Conservation (phyloP, 768 basidiomycete genomes). For the Termitomyces sp. region DNA sequence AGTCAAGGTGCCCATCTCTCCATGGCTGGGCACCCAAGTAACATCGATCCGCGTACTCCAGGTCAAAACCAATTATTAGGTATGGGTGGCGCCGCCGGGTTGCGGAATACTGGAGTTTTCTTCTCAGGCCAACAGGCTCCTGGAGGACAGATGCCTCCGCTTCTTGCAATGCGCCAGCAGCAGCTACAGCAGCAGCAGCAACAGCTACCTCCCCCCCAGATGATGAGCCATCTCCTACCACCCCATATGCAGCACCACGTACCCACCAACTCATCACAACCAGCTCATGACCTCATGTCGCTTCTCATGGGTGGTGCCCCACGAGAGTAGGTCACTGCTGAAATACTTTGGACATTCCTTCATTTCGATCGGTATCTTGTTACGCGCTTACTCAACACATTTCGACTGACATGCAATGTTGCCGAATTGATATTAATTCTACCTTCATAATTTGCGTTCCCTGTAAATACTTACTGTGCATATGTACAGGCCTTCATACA, state of each 20-base stretch:
- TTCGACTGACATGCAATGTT: slow-evolving; percentile 1
- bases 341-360: slow-evolving; percentile 7
- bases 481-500: slow-evolving; percentile 11
- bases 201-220: slow-evolving; percentile 55
- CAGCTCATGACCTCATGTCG: slow-evolving; percentile 75
- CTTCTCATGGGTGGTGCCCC: slow-evolving; percentile 72
- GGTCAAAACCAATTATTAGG: slow-evolving; percentile 50
- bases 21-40: slow-evolving; percentile 47
- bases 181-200: slow-evolving; percentile 36
- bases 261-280: slow-evolving; percentile 43
- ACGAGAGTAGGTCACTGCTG: slow-evolving; percentile 46
- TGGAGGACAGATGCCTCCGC: slow-evolving; percentile 35
- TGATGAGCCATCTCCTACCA: slow-evolving; percentile 41
- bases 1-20: slow-evolving; percentile 40
- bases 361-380: slow-evolving; percentile 4
- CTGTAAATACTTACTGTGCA: too few relatives aligned
- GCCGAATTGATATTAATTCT: slow-evolving; percentile 5
- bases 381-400: not conserved
- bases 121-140: slow-evolving; percentile 45
- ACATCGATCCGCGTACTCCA: slow-evolving; percentile 48
- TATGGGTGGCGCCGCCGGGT: slow-evolving; percentile 36
- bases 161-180: slow-evolving; percentile 45
- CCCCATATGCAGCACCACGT: slow-evolving; percentile 55
- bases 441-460: slow-evolving; percentile 9
- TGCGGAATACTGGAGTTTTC: slow-evolving; percentile 43